Conservation (phyloP, 2,329 filamentous ascomycete species). For the Endoconidiophora laricicola region DNA sequence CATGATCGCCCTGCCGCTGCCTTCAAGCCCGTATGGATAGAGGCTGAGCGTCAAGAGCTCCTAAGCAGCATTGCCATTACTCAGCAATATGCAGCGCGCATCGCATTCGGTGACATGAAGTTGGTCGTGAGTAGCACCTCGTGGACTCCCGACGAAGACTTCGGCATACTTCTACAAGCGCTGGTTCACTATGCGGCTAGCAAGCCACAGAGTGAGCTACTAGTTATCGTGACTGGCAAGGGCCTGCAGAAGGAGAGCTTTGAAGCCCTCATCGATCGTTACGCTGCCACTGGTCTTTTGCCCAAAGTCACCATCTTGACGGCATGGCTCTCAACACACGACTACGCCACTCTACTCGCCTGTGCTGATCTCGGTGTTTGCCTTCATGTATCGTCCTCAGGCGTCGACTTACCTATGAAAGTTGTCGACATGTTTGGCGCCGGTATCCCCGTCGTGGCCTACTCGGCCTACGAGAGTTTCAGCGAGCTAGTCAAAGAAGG, state of each 20-base stretch:
- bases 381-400: conserved; percentile 82
- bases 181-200: conserved; percentile 53
- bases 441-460: conserved; percentile 77
- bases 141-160: conserved; percentile 96
- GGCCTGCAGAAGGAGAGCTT: conserved; percentile 72
- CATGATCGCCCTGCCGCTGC: conserved; percentile 75
- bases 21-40: conserved; percentile 51
- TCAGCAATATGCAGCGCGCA: conserved; percentile 36
- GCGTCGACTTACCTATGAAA: conserved; percentile 96
- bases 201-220: conserved; percentile 29
- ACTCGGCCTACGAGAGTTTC: conserved; percentile 75
- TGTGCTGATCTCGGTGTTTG: conserved; percentile 81
- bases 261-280: conserved; percentile 42
- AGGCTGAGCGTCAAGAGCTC: conserved; percentile 36
- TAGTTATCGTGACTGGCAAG: conserved; percentile 88
- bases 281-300: conserved; percentile 47
- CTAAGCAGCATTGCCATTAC: conserved; percentile 51
- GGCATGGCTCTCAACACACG: conserved; percentile 66
- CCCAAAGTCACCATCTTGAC: conserved; percentile 56
- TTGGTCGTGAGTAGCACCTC: conserved; percentile 87
- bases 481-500: conserved; percentile 78
- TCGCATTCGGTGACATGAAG: conserved; percentile 41
- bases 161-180: conserved; percentile 70
- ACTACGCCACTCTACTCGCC: conserved; percentile 73
- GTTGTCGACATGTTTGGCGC: conserved; percentile 98